These are phyloP conservation scores for Trametes cinnabarina DNA, from an alignment of 768 basidiomycete species.

Conservation along the genomic window DNA sequence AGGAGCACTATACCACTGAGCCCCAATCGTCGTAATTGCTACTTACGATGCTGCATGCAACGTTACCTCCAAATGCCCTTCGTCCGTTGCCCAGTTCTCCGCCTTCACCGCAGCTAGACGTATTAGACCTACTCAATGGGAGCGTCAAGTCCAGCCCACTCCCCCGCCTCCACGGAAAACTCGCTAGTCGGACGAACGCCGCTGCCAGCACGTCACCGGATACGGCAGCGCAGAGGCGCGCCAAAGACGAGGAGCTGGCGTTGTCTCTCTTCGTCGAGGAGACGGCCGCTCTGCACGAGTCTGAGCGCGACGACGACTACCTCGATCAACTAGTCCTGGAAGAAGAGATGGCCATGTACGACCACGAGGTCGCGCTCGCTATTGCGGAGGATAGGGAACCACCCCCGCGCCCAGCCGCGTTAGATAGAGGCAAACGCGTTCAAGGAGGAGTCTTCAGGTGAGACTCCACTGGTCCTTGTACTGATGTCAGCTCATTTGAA, in stretches of 20 bases:
- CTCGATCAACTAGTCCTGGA: conserved; percentile 18
- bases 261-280: conserved; percentile 24
- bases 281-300: conserved; percentile 14
- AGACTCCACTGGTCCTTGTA: background rate
- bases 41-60: too few relatives aligned
- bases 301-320: background rate
- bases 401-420: conserved; percentile 8
- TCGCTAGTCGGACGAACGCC: background rate
- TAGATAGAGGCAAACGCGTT: background rate
- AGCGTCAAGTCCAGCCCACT: background rate
- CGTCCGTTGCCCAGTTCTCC: background rate
- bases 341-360: conserved; percentile 24
- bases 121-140: too few relatives aligned
- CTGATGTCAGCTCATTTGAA: too few relatives aligned
- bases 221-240: background rate
- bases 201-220: background rate
- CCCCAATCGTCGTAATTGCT: too few relatives aligned
- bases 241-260: conserved; percentile 26
- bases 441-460: background rate
- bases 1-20: too few relatives aligned
- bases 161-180: background rate
- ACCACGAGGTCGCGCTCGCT: conserved; percentile 24
- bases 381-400: conserved; percentile 21
- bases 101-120: background rate
- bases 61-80: background rate